Conservation (phyloP, 1,284 basidiomycete species). For the Marasmius tenuissimus region DNA sequence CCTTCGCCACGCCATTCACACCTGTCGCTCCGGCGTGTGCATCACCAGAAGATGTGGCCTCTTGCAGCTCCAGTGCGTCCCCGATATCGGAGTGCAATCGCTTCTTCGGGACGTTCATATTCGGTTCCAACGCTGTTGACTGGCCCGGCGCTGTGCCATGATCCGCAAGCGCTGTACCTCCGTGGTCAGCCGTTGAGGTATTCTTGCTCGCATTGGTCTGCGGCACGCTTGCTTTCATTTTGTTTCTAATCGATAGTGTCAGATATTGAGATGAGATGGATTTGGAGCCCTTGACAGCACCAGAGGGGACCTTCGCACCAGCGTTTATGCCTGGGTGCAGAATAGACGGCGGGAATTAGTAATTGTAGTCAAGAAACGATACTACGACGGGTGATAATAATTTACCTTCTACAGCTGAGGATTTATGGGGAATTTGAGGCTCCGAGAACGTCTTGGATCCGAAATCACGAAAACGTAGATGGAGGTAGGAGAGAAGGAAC, state of each 20-base stretch:
- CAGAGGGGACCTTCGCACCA: neutral
- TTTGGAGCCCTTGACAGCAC: neutral
- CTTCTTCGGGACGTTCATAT: neutral
- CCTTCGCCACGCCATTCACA: neutral
- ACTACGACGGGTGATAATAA: neutral
- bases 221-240: neutral
- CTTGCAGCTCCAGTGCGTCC: neutral
- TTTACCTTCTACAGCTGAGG: neutral
- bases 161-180: neutral
- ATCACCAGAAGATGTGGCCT: neutral
- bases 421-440: neutral
- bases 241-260: neutral
- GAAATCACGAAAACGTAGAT: neutral
- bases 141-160: neutral
- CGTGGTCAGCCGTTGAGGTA: neutral
- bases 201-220: neutral
- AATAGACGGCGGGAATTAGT: neutral
- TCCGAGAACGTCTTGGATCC: neutral
- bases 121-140: neutral
- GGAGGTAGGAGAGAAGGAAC: neutral
- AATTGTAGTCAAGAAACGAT: neutral
- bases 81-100: neutral
- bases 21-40: neutral
- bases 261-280: neutral
- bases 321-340: neutral